Base-by-base conservation (phyloP, 164 flowering plant genomes). In the Umbilicus rupestris region DNA sequence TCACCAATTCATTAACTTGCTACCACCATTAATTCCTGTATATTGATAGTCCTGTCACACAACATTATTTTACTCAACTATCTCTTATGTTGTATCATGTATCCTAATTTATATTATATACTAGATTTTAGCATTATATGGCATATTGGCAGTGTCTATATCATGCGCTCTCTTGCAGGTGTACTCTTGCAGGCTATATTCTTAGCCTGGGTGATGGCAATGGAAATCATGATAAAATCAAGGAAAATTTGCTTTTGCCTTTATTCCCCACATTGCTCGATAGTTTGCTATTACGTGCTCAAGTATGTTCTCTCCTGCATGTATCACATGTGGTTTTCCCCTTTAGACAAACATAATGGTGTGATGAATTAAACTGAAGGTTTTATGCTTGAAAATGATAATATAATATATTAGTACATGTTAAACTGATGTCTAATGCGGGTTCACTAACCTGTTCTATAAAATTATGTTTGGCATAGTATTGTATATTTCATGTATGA, bases 211-310 rank as follows among this genome's bases (percentile, higher is more conserved):
- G 81, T 67, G 71, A 44, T 9, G 78, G 77, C 24, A 69, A 72
- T 66, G 66, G 65, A 41, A 74, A 78, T 45, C 74, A 62, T 45
- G 78, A 69, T 71, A 81, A 77, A 69, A 70, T 69, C 58, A 81
- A 75, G 62, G 78, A 79, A 69, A 85, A 85, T 39, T 62, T 81
- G 60, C 82, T 89, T 76, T 71, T 69, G 69, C 82, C 97, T 70
- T 76, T 94, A 41, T 89, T 86, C 72, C 79, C 84, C 31, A 81
- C 91, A 47, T 79, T 94, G 71, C 81, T 94, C 71, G 96, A 91
- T 81, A 86, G 92, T 69, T 83, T 94, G 71, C 66, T 94, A 68
- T 66, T 87, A 75, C 97, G 96, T 69, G 85, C 88, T 72, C 97
- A 94, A 28, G 60, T 55, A 55, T 28, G 60, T 12, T 3, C 33